Base-by-base conservation (phyloP, 2,329 filamentous ascomycete genomes). In the Aspergillus calidoustus region DNA sequence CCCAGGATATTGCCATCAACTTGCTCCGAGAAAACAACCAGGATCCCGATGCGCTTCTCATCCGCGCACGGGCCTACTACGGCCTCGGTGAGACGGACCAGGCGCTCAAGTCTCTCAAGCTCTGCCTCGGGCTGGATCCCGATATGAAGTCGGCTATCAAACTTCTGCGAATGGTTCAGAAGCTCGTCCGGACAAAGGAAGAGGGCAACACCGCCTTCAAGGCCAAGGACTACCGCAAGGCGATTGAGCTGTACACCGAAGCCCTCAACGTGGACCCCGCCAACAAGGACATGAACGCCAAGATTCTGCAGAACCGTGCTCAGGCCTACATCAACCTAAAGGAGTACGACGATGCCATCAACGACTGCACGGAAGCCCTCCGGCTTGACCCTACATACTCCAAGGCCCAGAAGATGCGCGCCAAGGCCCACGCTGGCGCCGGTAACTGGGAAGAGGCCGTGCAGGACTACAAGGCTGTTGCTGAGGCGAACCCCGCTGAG, bases 71-170 rank as follows among this genome's bases (percentile, higher is more conserved):
- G 65, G 90, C 92, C 17, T 84, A 97, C 54, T 98, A 98, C 72
- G 89, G 89, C 4, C 91, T 95, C 75, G 95, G 95, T 31, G 95
- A 99, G 69, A 97, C 97, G 72, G 91, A 96, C 2, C 96, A 97
- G 83, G 94, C 95, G 1, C 86, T 97, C 48, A 91, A 94, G 74
- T 91, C 96, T 76, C 95, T 98, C 81, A 88, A 92, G 67, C 91
- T 95, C 80, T 95, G 94, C 22, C 81, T 97, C 59, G 91, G 85
- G 75, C 92, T 93, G 76, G 95, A 98, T 70, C 95, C 95, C 8
- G 95, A 99, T 77, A 95, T 91, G 81, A 89, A 88, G 70, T 89
- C 92, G 66, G 94, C 93, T 7, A 87, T 97, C 70, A 96, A 93
- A 80, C 94, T 92, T 81, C 83, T 98, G 63, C 87, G 92, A 64